These are phyloP conservation scores for Naegleria lovaniensis DNA, from an alignment of 208 protist species.

Conservation along the genomic window DNA sequence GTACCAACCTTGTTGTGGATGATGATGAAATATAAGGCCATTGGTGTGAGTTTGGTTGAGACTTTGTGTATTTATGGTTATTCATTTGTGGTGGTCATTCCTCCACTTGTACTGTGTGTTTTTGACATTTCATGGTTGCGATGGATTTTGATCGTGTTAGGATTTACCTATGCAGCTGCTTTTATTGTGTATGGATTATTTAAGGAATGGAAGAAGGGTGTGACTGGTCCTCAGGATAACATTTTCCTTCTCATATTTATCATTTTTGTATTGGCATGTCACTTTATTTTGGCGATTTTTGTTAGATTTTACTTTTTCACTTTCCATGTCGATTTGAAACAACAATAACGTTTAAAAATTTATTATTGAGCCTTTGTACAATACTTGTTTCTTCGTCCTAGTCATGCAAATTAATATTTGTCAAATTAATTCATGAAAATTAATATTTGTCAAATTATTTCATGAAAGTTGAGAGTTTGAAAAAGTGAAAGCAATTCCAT, in stretches of 20 bases:
- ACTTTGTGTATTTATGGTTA: constrained; percentile 15
- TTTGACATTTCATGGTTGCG: constrained; percentile 3
- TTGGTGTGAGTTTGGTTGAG: not conserved
- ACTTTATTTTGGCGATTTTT: not conserved
- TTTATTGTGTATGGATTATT: not conserved
- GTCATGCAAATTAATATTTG: no score
- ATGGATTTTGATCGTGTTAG: not conserved
- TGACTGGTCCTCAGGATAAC: constrained; percentile 6
- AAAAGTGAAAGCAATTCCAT: no score
- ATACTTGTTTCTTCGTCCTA: no score
- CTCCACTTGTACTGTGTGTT: not conserved
- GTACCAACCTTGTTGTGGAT: not conserved
- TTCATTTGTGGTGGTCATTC: not conserved
- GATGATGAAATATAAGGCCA: not conserved
- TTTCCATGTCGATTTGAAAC: not conserved
- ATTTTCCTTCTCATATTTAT: not conserved
- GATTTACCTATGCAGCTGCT: not conserved
- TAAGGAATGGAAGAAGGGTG: not conserved
- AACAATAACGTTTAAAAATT: not conserved
- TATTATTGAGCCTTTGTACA: no score
- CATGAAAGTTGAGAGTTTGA: no score
- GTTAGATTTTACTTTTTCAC: not conserved
- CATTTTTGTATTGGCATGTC: not conserved
- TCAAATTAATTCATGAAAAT: no score
- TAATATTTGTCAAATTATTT: no score